Percentiles rank a stretch among this genome's conserved stretches.
Conservation (phyloP, 2,329 filamentous ascomycete genomes). For the Colletotrichum ledebouriae region DNA sequence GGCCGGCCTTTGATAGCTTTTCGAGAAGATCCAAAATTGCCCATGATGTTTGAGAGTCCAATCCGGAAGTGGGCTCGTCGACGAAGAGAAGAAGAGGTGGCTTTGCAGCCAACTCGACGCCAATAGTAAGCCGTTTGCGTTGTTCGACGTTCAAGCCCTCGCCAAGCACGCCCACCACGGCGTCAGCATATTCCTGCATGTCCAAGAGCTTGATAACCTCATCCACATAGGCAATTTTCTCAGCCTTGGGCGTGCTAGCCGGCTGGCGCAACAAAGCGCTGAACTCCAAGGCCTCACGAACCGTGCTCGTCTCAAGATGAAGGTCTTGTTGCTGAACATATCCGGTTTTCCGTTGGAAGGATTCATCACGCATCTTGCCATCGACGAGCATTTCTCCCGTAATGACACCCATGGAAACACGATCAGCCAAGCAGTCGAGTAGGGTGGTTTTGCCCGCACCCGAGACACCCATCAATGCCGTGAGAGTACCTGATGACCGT, state of each 20-base stretch:
- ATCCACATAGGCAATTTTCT: conserved; percentile 49
- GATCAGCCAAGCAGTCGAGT: conserved; percentile 71
- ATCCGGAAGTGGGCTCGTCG: conserved; percentile 82
- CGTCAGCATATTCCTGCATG: conserved; percentile 76
- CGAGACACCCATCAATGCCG: conserved; percentile 67
- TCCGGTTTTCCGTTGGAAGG: conserved; percentile 77
- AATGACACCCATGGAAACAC: conserved; percentile 77
- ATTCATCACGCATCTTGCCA: conserved; percentile 71
- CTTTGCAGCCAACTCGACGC: conserved; percentile 81
- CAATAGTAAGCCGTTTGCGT: conserved; percentile 76
- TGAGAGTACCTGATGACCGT: conserved; percentile 62
- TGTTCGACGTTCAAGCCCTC: conserved; percentile 64
- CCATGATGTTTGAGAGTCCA: conserved; percentile 83
- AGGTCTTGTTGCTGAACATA: conserved; percentile 76
- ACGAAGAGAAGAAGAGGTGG: conserved; percentile 80
- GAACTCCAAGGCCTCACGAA: conserved; percentile 76
- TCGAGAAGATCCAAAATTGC: conserved; percentile 79
- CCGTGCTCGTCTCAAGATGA: conserved; percentile 49
- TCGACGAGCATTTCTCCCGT: conserved; percentile 77
- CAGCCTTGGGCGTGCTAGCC: conserved; percentile 59
- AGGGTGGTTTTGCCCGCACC: conserved; percentile 64
- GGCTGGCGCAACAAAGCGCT: conserved; percentile 77
- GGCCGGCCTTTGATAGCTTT: conserved; percentile 68
- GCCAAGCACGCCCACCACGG: conserved; percentile 76
- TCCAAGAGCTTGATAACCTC: conserved; percentile 50